Base-by-base conservation (phyloP, 805 yeast genomes). In the Ogataea sp. region DNA sequence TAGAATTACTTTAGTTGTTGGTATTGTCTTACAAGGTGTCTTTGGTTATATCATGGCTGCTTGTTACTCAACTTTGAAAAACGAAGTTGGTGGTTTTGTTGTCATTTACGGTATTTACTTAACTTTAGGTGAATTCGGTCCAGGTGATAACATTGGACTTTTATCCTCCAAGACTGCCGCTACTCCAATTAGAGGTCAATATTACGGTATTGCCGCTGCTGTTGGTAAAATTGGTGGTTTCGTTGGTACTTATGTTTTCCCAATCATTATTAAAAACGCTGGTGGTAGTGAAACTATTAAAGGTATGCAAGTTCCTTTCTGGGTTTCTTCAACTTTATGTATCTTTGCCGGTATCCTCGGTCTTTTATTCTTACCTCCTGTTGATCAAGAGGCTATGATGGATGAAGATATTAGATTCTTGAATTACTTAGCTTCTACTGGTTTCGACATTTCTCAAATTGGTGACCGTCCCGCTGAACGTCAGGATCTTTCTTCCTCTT, bases 211-310 rank as follows among this genome's bases (percentile, higher is more conserved):
- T 50, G 90, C 94, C 33, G 96, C 97, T 41, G 96, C 96, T 20
- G 51, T 80, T 39, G 97, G 96, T 54, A 89, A 89, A 61, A 67
- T 86, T 43, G 97, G 97, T 56, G 97, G 96, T 1, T 88, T 89
- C 56, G 83, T 80, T 24, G 96, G 96, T 40, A 80, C 93, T 34
- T 87, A 80, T 55, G 81, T 83, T 25, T 90, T 90, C 75, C 96
- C 96, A 32, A 73, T 78, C 36, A 81, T 89, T 53, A 78, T 80
- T 46, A 67, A 60, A 39, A 67, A 75, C 47, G 75, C 75, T 39
- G 71, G 74, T 34, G 85, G 84, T 32, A 69, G 70, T 30, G 61
- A 56, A 37, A 57, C 69, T 10, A 63, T 68, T 43, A 51, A 59
- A 41, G 93, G 90, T 47, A 68, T 76, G 53, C 77, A 76, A 59